A percentile compares a stretch with the other conserved stretches of the same genome.
These are phyloP conservation scores for Thraustochytrium sp. DNA, from an alignment of 352 stramenopile genomes.

Conservation along the genomic window DNA sequence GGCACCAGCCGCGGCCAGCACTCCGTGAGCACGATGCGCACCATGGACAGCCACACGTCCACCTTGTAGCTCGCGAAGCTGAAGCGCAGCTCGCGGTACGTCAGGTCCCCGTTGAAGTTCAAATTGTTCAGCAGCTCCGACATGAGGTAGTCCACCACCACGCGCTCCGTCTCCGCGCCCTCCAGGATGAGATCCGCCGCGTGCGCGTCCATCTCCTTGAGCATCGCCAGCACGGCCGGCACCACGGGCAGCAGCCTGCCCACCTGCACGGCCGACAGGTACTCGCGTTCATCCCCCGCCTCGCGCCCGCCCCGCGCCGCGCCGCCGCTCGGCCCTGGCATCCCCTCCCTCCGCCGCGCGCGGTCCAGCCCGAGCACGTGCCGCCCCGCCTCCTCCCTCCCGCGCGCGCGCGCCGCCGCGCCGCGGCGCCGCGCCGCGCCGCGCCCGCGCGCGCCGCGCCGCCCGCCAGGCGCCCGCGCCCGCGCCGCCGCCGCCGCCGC, in stretches of 20 bases:
- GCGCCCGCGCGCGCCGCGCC: too few species aligned
- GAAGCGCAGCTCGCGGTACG: neutral
- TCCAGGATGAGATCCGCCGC: conserved; percentile 30
- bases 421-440: too few species aligned
- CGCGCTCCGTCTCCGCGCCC: conserved; percentile 1
- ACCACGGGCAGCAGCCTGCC: conserved; percentile 30
- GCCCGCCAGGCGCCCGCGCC: too few species aligned
- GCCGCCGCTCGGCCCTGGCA: too few species aligned
- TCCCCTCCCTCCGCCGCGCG: too few species aligned
- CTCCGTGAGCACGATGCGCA: conserved; percentile 21
- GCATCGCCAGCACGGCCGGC: conserved; percentile 15
- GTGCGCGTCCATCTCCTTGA: neutral
- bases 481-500: too few species aligned
- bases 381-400: neutral
- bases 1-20: conserved; percentile 28
- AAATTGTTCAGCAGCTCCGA: conserved; percentile 20
- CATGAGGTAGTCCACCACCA: conserved; percentile 1
- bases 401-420: too few species aligned
- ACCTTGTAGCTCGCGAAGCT: conserved; percentile 37
- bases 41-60: neutral
- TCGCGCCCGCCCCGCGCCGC: neutral
- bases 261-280: neutral
- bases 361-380: neutral
- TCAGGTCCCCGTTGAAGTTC: conserved; percentile 30
- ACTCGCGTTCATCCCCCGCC: neutral